Evolutionary conservation across 768 basidiomycete species (phyloP).

Genomic region (Suillus clintonianus): DNA sequence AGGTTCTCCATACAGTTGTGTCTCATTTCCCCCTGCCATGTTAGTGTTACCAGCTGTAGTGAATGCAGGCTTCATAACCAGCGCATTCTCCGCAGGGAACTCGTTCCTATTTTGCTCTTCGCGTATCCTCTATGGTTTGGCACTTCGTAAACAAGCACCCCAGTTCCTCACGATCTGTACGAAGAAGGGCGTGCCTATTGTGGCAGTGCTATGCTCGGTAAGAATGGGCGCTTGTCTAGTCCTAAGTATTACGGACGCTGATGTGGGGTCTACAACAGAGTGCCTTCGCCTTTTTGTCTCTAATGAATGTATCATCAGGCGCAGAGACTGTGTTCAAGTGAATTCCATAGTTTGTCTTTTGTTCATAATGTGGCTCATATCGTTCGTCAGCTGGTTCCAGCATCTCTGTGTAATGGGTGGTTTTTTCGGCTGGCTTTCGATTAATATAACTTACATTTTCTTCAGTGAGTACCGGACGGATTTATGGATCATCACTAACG

Average conservation of each 20-base stretch:
- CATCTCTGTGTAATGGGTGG: slow-evolving; percentile 64
- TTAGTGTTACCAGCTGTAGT: slow-evolving; percentile 61
- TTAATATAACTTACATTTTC: slow-evolving; percentile 68
- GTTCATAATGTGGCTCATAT: neutral
- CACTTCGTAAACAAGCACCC: slow-evolving; percentile 51
- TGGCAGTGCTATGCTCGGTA: slow-evolving; percentile 30
- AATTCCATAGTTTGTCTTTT: neutral
- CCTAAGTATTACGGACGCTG: neutral
- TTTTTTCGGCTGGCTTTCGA: slow-evolving; percentile 64
- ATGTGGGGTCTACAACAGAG: slow-evolving; percentile 26
- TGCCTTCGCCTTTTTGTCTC: slow-evolving; percentile 49
- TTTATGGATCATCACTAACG: neutral
- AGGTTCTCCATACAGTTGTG: slow-evolving; percentile 7
- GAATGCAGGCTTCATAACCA: slow-evolving; percentile 71
- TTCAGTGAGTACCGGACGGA: slow-evolving; percentile 50
- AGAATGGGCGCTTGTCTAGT: slow-evolving; percentile 7
- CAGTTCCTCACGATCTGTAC: slow-evolving; percentile 47
- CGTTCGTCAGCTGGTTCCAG: slow-evolving; percentile 57
- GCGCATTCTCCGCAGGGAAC: slow-evolving; percentile 72
- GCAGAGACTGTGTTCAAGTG: slow-evolving; percentile 37
- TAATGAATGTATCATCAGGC: slow-evolving; percentile 62
- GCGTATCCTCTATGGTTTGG: slow-evolving; percentile 43
- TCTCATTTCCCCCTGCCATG: neutral
- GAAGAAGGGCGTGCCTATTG: slow-evolving; percentile 48
- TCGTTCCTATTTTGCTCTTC: slow-evolving; percentile 58